Base-by-base conservation (phyloP, 768 basidiomycete genomes). In the Naematelia encephala region DNA sequence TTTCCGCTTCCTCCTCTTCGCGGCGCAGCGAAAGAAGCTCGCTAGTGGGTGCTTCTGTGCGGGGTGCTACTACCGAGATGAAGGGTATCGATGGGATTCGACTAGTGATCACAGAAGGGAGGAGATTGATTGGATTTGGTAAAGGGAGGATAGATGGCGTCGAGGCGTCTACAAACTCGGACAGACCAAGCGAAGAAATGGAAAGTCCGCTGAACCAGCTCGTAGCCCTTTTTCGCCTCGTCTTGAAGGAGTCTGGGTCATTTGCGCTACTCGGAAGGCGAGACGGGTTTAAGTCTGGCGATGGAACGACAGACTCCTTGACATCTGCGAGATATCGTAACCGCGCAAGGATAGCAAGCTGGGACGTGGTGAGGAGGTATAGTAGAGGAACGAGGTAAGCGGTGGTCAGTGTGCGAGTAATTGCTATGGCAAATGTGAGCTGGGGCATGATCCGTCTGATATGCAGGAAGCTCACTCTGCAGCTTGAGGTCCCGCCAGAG, bases 401-500 rank as follows among this genome's bases (percentile, higher is more conserved):
- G 0, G 88, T 85, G 5, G 92, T 92, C 25, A 98, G 78, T 14
- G 89, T 86, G 54, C 93, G 82, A 1, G 92, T 94, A 59, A 97
- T 84, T 4, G 91, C 91, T 96, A 59, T 2, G 10, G 21, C 21
- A 16, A 34, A 4, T 52, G 34, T 52, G 16, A 52, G 51, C 21
- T 8, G n/a, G 30, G 25, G 22, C 63, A 34, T 5, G 12, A 3
- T 8, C 26, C 21, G 27, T 25, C 53, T 3, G 51, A 5, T 29
- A 12, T n/a, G n/a, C 23, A 29, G 27, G 23, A 11, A 21, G 80
- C 83, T 48, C 69, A 87, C 90, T 86, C 28, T 93, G 84, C 34
- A 91, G 83, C 75, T 96, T 97, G 34, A 96, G 83, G 77, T 96
- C 91, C 57, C 86, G 86, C 94, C 94, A 98, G 5, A 98, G 80